These are phyloP conservation scores for Eragrostis nindensis DNA, from an alignment of 176 grass and related monocot genomes.

Conservation along the genomic window DNA sequence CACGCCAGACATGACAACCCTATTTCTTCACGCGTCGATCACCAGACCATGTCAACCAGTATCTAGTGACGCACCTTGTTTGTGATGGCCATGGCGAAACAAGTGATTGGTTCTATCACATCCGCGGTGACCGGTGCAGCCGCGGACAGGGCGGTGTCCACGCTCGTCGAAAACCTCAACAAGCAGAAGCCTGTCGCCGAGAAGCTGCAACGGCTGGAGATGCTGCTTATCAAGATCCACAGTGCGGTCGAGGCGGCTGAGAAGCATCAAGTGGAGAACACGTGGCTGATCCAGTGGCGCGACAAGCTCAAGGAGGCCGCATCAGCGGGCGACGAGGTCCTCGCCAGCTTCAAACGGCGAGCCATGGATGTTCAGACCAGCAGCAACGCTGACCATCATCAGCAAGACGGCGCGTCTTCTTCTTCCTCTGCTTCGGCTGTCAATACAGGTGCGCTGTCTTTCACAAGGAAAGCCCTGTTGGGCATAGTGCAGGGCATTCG, in stretches of 20 bases:
- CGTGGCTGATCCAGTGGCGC: constrained; percentile 21
- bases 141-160: constrained; percentile 12
- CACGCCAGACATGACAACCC: not conserved
- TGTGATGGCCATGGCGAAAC: constrained; percentile 18
- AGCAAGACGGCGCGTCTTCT: not conserved
- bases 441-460: not conserved
- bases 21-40: too few relatives aligned
- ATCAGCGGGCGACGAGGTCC: constrained; percentile 1
- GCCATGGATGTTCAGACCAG: not conserved
- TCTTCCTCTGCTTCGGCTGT: not conserved
- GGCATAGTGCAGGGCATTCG: not conserved
- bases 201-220: constrained; percentile 20
- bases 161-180: not conserved
- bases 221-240: constrained; percentile 26
- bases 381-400: not conserved
- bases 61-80: too few relatives aligned
- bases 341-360: constrained; percentile 11
- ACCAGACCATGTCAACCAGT: too few relatives aligned
- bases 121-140: not conserved
- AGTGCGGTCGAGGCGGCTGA: not conserved
- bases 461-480: not conserved
- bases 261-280: not conserved
- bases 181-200: not conserved
- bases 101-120: not conserved
- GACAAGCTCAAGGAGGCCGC: constrained; percentile 36